Evolutionary conservation across 805 yeast genomes (phyloP).

Genomic region (Lachancea sp.): DNA sequence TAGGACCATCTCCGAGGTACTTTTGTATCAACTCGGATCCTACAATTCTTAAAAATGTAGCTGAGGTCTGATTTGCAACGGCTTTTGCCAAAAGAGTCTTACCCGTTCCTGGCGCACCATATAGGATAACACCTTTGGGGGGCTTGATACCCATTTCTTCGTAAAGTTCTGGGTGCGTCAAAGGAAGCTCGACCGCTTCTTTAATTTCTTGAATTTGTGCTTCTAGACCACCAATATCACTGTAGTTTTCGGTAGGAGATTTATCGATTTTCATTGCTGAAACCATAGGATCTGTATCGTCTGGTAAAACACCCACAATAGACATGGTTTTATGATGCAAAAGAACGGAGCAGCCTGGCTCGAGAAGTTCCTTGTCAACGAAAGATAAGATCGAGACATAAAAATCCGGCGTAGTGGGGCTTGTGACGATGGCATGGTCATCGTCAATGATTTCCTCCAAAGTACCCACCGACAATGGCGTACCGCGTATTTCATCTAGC

Average conservation of each 20-base stretch:
- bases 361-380: constrained; percentile 91
- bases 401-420: constrained; percentile 94
- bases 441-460: constrained; percentile 96
- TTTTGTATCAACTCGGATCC: constrained; percentile 97
- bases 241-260: constrained; percentile 93
- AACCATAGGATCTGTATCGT: constrained; percentile 97
- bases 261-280: constrained; percentile 96
- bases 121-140: constrained; percentile 94
- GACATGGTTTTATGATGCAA: constrained; percentile 94
- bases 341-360: constrained; percentile 94
- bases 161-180: constrained; percentile 93
- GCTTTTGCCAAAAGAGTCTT: constrained; percentile 94
- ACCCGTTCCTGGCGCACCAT: constrained; percentile 98
- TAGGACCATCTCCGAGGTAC: constrained; percentile 96
- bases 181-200: constrained; percentile 92
- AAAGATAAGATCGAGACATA: constrained; percentile 93
- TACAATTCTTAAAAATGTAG: constrained; percentile 91
- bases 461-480: constrained; percentile 94
- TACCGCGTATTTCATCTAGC: constrained; percentile 91
- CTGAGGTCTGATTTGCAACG: constrained; percentile 96
- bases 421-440: constrained; percentile 96
- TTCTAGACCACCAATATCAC: constrained; percentile 96
- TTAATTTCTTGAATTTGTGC: constrained; percentile 95
- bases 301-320: constrained; percentile 96
- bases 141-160: constrained; percentile 99